Base-by-base conservation (phyloP, 164 flowering plant genomes). In the Vitis cinerea region DNA sequence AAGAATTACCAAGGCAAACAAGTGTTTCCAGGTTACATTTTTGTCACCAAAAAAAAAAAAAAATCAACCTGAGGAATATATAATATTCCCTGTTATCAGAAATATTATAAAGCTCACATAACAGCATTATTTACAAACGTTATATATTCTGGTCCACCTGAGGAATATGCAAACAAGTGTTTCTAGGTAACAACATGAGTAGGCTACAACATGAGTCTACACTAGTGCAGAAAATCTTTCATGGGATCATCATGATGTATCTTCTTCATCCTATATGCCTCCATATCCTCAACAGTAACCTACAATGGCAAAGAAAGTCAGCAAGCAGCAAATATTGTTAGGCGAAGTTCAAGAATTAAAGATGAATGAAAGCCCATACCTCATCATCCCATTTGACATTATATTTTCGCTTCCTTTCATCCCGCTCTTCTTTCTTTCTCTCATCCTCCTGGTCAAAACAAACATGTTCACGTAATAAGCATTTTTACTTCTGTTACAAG, bases 241-340 rank as follows among this genome's bases (percentile, higher is more conserved):
- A 91, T 89, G 19, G 97, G 97, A 67, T 91, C 92, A 67, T 91
- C 93, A 50, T 83, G 88, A 66, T 85, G 93, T 30, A 84, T 52
- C 74, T 67, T 86, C 79, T 89, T 89, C 89, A 87, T 87, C 71
- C 92, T 73, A 60, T 83, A 88, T 6, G 97, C 93, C 66, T 91
- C 97, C 92, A 89, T 89, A n/a, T 87, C 92, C 79, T 91, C 92
- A 4, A 85, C 79, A 23, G 97, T 92, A 47, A 94, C 94, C 94
- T 88, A 69, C 50, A 77, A 47, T 12, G 29, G 17, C 50, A 59
- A 47, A 53, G 31, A 47, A 5, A 50, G 59, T 31, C 29, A 29
- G 50, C 9, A 31, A 66, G 7, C 10, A 7, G 12, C 2, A 5
- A 14, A 15, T 10, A 66, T 27, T 53, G n/a, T 65, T 29, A 65